phyloP scores from a whole-genome alignment of 345 rosid genomes.

The Conringia planisiliqua region DNA sequence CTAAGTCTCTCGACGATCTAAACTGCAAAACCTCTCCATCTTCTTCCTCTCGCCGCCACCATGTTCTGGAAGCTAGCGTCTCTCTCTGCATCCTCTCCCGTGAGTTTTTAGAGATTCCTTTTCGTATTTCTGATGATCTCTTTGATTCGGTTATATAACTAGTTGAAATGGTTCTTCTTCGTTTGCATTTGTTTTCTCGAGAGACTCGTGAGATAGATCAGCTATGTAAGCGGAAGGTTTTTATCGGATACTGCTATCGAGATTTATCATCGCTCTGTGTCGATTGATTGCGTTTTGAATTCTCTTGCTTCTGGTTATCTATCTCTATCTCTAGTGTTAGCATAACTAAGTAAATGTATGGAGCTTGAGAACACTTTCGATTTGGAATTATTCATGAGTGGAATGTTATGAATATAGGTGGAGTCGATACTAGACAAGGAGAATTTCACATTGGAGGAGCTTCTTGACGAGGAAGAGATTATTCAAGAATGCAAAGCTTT shows the following conservation, averaged over 20 bases:
- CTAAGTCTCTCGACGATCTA: slow-evolving; percentile 48
- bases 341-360: neutral
- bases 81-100: slow-evolving; percentile 87
- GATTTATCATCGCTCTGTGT: neutral
- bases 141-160: slow-evolving; percentile 3
- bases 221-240: neutral
- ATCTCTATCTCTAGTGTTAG: neutral
- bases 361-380: neutral
- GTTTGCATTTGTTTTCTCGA: neutral
- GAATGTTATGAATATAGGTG: slow-evolving; percentile 46
- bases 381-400: neutral
- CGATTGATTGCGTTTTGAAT: neutral
- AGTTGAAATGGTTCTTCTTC: neutral
- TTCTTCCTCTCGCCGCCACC: neutral
- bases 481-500: slow-evolving; percentile 98
- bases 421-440: slow-evolving; percentile 87
- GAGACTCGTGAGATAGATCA: neutral
- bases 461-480: slow-evolving; percentile 95
- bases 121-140: neutral
- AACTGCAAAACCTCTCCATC: neutral
- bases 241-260: neutral
- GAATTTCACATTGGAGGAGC: slow-evolving; percentile 82
- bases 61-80: slow-evolving; percentile 97
- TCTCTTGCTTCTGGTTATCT: neutral
- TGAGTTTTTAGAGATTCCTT: slow-evolving; percentile 37